phyloP scores from a whole-genome alignment of 805 yeast species.

The Starmerella geochares region DNA sequence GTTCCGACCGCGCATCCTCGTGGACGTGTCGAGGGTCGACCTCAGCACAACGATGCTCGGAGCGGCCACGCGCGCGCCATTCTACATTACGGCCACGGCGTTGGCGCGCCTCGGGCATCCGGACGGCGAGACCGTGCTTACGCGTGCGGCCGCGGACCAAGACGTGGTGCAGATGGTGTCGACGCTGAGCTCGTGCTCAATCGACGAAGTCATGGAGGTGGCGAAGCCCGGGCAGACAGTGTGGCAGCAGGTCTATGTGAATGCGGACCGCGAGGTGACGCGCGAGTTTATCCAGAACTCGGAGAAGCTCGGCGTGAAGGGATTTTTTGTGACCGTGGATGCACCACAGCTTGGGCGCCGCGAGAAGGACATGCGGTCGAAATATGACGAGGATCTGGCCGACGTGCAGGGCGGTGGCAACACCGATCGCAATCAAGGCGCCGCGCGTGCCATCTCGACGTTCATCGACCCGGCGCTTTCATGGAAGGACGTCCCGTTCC shows the following conservation, averaged over 20 bases:
- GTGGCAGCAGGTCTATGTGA: slow-evolving; percentile 85
- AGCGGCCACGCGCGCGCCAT: slow-evolving; percentile 57
- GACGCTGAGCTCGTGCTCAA: slow-evolving; percentile 77
- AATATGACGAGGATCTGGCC: slow-evolving; percentile 46
- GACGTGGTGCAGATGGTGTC: slow-evolving; percentile 82
- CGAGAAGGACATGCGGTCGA: slow-evolving; percentile 73
- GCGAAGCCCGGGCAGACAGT: slow-evolving; percentile 59
- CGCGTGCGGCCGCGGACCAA: slow-evolving; percentile 68
- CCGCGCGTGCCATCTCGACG: slow-evolving; percentile 75
- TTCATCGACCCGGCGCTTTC: slow-evolving; percentile 58
- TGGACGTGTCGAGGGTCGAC: slow-evolving; percentile 70
- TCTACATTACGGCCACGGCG: slow-evolving; percentile 87
- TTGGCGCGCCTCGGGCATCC: slow-evolving; percentile 85
- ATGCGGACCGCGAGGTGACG: slow-evolving; percentile 60
- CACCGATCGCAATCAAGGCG: slow-evolving; percentile 62
- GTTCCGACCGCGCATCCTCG: slow-evolving; percentile 73
- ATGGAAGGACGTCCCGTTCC: slow-evolving; percentile 5
- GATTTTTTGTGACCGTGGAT: slow-evolving; percentile 70
- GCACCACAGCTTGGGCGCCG: slow-evolving; percentile 88
- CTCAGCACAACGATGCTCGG: slow-evolving; percentile 67
- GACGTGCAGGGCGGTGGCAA: slow-evolving; percentile 37
- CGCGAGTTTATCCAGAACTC: slow-evolving; percentile 56
- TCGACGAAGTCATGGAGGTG: slow-evolving; percentile 73
- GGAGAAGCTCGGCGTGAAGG: slow-evolving; percentile 64
- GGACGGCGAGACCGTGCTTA: slow-evolving; percentile 81